Conservation (phyloP, 768 basidiomycete genomes). For the Tulasnella sp. region DNA sequence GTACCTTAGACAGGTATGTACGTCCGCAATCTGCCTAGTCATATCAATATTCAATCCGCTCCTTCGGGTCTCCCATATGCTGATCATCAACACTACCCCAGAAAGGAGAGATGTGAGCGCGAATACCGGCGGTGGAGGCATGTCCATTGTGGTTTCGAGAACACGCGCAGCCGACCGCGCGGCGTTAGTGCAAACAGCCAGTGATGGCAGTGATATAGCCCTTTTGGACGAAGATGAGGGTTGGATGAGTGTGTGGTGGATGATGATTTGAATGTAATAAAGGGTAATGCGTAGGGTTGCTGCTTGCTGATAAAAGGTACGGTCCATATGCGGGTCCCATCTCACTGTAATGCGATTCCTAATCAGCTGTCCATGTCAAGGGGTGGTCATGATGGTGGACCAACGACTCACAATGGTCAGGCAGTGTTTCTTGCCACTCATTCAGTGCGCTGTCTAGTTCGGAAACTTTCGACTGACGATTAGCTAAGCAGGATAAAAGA, state of each 20-base stretch:
- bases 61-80: slow-evolving; percentile 52
- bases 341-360: slow-evolving; percentile 34
- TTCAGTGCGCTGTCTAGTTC: slow-evolving; percentile 61
- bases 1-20: slow-evolving; percentile 47
- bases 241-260: slow-evolving; percentile 69
- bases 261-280: slow-evolving; percentile 57
- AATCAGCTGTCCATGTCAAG: no score
- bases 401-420: slow-evolving; percentile 44
- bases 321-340: slow-evolving; percentile 47
- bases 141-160: slow-evolving; percentile 45
- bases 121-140: slow-evolving; percentile 27
- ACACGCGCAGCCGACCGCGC: slow-evolving; percentile 67
- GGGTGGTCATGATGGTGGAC: neutral
- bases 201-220: slow-evolving; percentile 49
- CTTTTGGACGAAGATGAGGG: slow-evolving; percentile 35
- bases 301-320: slow-evolving; percentile 48
- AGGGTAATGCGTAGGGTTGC: slow-evolving; percentile 48
- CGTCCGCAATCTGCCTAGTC: slow-evolving; percentile 45
- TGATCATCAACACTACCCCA: slow-evolving; percentile 50
- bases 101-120: slow-evolving; percentile 39
- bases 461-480: slow-evolving; percentile 30
- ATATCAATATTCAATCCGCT: slow-evolving; percentile 37
- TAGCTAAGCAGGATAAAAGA: neutral
- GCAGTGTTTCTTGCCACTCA: slow-evolving; percentile 61
- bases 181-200: slow-evolving; percentile 70